phyloP scores from a whole-genome alignment of 257 asterid genomes.

The Marsdenia floribunda region DNA sequence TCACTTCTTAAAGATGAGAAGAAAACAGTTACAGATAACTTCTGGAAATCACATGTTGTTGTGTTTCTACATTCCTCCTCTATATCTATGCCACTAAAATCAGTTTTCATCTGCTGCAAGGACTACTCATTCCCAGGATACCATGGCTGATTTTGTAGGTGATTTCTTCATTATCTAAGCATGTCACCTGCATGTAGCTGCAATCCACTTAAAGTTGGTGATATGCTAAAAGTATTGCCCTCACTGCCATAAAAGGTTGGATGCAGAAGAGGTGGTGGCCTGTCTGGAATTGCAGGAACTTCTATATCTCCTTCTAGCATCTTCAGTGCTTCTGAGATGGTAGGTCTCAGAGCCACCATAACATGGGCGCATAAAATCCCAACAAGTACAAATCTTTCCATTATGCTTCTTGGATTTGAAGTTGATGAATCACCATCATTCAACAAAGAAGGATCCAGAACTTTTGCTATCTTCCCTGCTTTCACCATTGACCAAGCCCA shows the following conservation, averaged over 20 bases:
- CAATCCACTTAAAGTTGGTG: conserved; percentile 55
- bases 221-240: conserved; percentile 40
- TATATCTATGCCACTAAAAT: neutral
- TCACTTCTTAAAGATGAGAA: neutral
- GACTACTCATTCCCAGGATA: neutral
- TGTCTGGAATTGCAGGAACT: conserved; percentile 67
- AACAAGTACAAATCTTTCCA: conserved; percentile 76
- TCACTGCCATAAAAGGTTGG: conserved; percentile 43
- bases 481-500: conserved; percentile 93
- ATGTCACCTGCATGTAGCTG: conserved; percentile 49
- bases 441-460: conserved; percentile 45
- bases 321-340: conserved; percentile 70
- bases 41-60: too few relatives aligned
- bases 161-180: conserved; percentile 50
- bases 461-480: conserved; percentile 50
- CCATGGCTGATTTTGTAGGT: neutral
- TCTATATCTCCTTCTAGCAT: conserved; percentile 91
- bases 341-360: conserved; percentile 90
- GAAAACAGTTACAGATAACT: too few relatives aligned
- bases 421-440: conserved; percentile 36
- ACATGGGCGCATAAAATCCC: conserved; percentile 88
- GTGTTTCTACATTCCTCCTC: neutral
- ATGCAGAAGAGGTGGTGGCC: conserved; percentile 73
- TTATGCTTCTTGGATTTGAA: conserved; percentile 53
- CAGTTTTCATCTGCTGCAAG: neutral